Evolutionary conservation across 306 rosid species (phyloP), one percentile per base, ranked within the genome.

Genomic region (Dryas drummondii): DNA sequence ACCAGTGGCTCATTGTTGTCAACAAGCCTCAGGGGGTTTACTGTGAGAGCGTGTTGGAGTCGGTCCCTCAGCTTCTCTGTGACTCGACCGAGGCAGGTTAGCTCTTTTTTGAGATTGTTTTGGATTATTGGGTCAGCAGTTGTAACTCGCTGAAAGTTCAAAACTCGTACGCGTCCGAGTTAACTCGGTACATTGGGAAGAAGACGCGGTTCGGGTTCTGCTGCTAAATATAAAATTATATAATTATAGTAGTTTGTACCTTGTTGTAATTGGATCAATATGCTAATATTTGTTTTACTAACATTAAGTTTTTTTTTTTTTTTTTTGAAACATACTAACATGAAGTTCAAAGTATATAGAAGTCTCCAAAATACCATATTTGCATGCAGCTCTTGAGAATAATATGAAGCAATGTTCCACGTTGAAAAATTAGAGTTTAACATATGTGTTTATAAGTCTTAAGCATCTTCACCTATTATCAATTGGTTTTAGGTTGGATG

Each of bases 1-100:
- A 94, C 53, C 84, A 88, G 16, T 92, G 81, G 83, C 89, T 91
- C 72, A 45, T 88, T 74, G 94, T 83, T 10, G 94, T 91, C 5
- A 91, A 91, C 82, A 93, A 93, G 76, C 98, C 90, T 46, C 87
- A 73, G 41, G 98, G 96, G 37, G 78, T 91, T 65, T 94, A 94
- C 85, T 91, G 97, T 62, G 96, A 91, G 75, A 78, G 14, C 75
- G 88, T 94, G 26, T 82, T 94, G 27, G 86, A 88, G 73, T 86
- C 89, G 49, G 75, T 82, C 10, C 81, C 87, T 62, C 50, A 85
- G 50, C 61, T 70, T 26, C 90, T 90, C 53, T 27, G 62, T 56
- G 70, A 81, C 51, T 50, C 85, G 19, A 48, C 80, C 56, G 75
- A 45, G 62, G 76, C 83, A 32, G 74, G 80, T 78, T 26, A 32